Base-by-base conservation (phyloP, 2,329 filamentous ascomycete genomes). In the Tricladium varicosporioides region DNA sequence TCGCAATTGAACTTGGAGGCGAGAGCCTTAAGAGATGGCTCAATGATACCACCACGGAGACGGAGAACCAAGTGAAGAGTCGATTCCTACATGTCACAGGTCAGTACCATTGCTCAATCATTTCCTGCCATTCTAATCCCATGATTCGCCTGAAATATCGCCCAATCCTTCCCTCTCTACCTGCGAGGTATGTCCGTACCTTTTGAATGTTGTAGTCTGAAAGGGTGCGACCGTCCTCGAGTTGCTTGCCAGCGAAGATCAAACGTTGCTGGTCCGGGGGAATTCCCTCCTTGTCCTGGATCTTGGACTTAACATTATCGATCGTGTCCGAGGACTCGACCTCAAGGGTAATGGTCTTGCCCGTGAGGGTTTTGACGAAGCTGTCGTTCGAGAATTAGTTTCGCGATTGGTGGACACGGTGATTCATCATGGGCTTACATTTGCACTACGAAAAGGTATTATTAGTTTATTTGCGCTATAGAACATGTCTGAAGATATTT, bases 1-100 rank as follows among this genome's bases (percentile, higher is more conserved):
- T 97, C 94, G 89, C 93, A 97, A 89, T 99, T 97, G 87, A 95
- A 97, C 86, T 97, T 97, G 84, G 88, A 92, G 75, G 93, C 93
- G 67, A 97, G 88, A 70, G 91, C 93, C 88, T 97, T 97, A 73
- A 97, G 88, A 73, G 92, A 97, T 72, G 94, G 94, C 86, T 97
- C 93, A 74, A 96, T 97, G 84, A 97, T 93, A 85, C 93, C 93
- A 85, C 93, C 93, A 85, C 93, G 92, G 72, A 97, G 92, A 83
- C 93, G 92, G 80, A 97, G 92, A 76, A 97, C 93, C 75, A 97
- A 81, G 83, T 97, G 93, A 72, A 97, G 92, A 68, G 93, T 97
- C 57, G 93, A 97, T 85, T 97, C 93, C 91, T 94, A 70, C 67
- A 66, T 54, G 43, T 52, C 14, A 46, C 36, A 36, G 51, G 61